Evolutionary conservation across 768 basidiomycete genomes (phyloP), one percentile per base, ranked within the genome.

Genomic region (Hygrophorus pudorinus): DNA sequence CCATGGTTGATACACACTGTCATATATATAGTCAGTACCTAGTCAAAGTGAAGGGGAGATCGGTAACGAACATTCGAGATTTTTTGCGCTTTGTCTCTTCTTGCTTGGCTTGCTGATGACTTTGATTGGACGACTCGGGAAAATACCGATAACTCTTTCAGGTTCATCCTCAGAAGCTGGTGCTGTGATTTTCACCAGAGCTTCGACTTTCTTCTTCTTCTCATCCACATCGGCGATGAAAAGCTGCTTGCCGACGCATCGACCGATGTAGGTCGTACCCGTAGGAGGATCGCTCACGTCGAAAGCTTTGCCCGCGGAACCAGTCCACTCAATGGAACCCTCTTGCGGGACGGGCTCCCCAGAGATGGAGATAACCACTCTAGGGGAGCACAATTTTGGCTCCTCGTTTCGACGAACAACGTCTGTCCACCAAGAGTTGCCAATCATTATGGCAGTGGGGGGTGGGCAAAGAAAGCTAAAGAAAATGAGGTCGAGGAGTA

Each of bases 31-130:
- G 45, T 49, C 46, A 36, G 11, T 32, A 35, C 29, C 24, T 14
- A 42, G 33, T 31, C 49, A 38, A 27, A 45, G 20, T 48, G 45
- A 41, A 51, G 44, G 45, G 13, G 45, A 45, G 47, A 39, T 40
- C 48, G 35, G 42, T 20, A 41, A 74, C 92, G 69, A 59, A 93
- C 91, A 66, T 61, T 96, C 88, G 13, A 90, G 75, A 54, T 89
- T 91, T 72, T 94, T 94, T 37, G 85, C 87, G 58, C 84, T 89
- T 63, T 90, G 85, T 54, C 90, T 75, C 75, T 96, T 96, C 73
- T 97, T 96, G 68, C 87, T 90, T 3, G 94, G 94, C 63, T 97
- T 98, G 66, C 86, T 90, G 65, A 98, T 97, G 56, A 98, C 89
- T 63, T 92, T 93, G 72, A 98, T 97, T n/a, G 92, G 81, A 37